Evolutionary conservation across 163 green algal species (phyloP).

Genomic region (Chloromonas sp.): DNA sequence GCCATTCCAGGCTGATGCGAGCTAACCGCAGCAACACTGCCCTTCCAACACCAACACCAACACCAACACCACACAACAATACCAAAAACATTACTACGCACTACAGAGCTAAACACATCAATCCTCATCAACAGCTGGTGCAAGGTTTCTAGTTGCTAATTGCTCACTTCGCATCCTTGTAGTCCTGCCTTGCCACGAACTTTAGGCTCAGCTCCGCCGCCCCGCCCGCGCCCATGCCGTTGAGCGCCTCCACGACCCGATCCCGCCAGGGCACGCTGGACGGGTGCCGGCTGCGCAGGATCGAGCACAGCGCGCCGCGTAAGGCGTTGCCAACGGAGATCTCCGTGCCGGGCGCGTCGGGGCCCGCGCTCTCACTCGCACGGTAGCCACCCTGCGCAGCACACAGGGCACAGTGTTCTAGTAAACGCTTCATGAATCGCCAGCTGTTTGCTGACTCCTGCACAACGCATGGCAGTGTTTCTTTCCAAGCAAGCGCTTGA

Average conservation of each 20-base stretch:
- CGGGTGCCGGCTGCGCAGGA: conserved; percentile 32
- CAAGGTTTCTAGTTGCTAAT: not conserved
- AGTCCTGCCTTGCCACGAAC: conserved; percentile 36
- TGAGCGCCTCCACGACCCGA: conserved; percentile 41
- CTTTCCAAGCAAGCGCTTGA: no score
- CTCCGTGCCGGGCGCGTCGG: conserved; percentile 6
- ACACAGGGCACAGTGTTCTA: no score
- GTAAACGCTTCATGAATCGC: no score
- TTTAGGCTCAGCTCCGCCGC: conserved; percentile 26
- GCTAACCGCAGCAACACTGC: no score
- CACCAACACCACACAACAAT: not conserved
- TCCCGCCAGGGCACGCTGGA: conserved; percentile 37
- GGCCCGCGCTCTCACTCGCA: not conserved
- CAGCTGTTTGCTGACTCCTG: no score
- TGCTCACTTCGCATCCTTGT: conserved; percentile 19
- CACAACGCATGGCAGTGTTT: no score
- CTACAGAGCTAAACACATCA: no score
- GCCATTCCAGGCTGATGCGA: no score
- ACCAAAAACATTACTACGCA: no score
- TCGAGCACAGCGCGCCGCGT: conserved; percentile 25
- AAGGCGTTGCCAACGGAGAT: conserved; percentile 36
- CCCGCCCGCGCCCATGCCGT: conserved; percentile 29
- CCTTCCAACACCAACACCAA: not conserved
- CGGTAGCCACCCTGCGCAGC: conserved; percentile 11
- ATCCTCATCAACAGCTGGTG: not conserved